Conservation (phyloP, 2,329 filamentous ascomycete species). For the Pseudogymnoascus sp. region DNA sequence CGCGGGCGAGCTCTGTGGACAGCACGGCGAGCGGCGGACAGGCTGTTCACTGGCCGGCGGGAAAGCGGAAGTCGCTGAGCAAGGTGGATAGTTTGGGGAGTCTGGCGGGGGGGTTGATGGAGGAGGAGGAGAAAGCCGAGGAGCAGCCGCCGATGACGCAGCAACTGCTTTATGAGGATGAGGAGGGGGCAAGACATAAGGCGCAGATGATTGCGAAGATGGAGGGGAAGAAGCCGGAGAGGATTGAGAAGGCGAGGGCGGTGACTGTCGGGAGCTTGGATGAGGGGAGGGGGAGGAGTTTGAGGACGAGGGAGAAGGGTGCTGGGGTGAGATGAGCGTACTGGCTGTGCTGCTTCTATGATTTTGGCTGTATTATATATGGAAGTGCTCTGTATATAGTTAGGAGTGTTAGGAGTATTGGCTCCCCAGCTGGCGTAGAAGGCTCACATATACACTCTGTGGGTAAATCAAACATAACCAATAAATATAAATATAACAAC, state of each 20-base stretch:
- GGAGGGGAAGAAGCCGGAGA: conserved; percentile 23
- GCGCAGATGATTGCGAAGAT: conserved; percentile 26
- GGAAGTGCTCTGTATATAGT: conserved; percentile 2
- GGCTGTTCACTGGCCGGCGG: conserved; percentile 21
- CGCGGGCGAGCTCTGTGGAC: conserved; percentile 33
- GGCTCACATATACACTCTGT: not conserved
- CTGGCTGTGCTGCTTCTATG: not conserved
- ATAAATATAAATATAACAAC: not conserved
- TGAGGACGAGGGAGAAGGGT: not conserved
- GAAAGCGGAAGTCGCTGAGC: conserved; percentile 16
- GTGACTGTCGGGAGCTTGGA: conserved; percentile 19
- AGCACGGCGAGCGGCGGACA: conserved; percentile 27
- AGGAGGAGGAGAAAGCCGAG: conserved; percentile 12
- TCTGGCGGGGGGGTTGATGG: not conserved
- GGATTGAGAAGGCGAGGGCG: conserved; percentile 17
- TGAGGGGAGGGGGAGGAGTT: conserved; percentile 2
- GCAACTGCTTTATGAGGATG: conserved; percentile 26
- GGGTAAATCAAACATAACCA: not conserved
- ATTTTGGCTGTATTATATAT: not conserved
- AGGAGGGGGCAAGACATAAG: conserved; percentile 23
- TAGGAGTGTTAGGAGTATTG: not conserved
- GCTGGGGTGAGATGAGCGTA: not conserved
- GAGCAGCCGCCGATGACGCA: conserved; percentile 25
- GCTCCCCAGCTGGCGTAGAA: not conserved
- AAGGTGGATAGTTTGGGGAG: conserved; percentile 22